phyloP scores from a whole-genome alignment of 225 moss, liverwort and hornwort genomes.

The Physcomitrium patens region DNA sequence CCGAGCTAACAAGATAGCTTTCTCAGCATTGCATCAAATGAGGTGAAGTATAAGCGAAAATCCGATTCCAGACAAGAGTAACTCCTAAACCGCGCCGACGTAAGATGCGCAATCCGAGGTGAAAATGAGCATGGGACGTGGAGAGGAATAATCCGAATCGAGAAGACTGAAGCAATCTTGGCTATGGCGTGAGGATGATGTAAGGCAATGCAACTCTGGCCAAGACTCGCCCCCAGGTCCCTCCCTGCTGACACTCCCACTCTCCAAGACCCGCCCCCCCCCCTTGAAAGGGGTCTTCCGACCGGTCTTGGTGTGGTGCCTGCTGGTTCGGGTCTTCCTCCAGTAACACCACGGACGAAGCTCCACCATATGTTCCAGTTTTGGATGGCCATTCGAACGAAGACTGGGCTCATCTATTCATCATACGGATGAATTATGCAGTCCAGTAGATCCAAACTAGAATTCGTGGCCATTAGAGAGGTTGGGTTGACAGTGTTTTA shows the following conservation, averaged over 20 bases:
- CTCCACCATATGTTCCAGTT: too few relatives aligned
- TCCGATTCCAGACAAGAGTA: constrained; percentile 25
- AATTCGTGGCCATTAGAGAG: too few relatives aligned
- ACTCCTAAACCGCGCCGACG: background rate
- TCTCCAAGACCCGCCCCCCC: background rate
- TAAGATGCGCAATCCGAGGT: background rate
- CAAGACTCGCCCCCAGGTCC: constrained; percentile 27
- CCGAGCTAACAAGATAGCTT: background rate
- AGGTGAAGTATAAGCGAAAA: constrained; percentile 25
- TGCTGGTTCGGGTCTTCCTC: too few relatives aligned
- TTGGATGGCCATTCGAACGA: too few relatives aligned
- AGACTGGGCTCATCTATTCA: too few relatives aligned
- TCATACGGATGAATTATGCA: too few relatives aligned
- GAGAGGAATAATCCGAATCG: background rate
- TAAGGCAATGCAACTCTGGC: constrained; percentile 26
- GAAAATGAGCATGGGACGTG: background rate
- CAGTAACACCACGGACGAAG: too few relatives aligned
- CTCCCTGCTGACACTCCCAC: background rate
- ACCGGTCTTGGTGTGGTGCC: too few relatives aligned
- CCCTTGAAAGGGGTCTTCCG: too few relatives aligned
- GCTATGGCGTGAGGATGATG: constrained; percentile 42
- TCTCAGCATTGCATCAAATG: constrained; percentile 26
- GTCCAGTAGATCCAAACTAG: too few relatives aligned
- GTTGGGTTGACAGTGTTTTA: too few relatives aligned
- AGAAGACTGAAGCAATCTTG: constrained; percentile 26